These are phyloP conservation scores for Medicago arabica DNA, from an alignment of 306 rosid genomes.

Conservation along the genomic window DNA sequence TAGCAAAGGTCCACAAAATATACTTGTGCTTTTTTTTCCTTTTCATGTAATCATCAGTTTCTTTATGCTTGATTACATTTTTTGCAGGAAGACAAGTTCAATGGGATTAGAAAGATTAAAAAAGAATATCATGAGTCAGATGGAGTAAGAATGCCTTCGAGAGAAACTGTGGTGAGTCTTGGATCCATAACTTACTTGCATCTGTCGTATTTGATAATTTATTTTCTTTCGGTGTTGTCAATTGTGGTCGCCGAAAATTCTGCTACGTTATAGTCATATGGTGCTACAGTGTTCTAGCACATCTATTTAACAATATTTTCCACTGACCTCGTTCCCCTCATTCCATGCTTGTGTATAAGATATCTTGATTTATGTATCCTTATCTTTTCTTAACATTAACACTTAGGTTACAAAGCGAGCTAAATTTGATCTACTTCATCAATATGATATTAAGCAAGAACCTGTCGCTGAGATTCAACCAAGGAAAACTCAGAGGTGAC, in stretches of 20 bases:
- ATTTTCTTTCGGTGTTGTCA: not conserved
- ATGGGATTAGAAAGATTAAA: constrained; percentile 50
- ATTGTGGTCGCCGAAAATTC: not conserved
- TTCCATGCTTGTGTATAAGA: not conserved
- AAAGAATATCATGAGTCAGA: constrained; percentile 49
- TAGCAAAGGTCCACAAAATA: constrained; percentile 50
- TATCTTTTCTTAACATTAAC: constrained; percentile 23
- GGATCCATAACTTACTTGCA: not conserved
- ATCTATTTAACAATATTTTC: not conserved
- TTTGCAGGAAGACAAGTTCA: constrained; percentile 58
- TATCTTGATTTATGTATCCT: not conserved
- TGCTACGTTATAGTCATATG: no score
- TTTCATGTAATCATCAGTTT: not conserved
- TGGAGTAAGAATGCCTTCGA: constrained; percentile 56
- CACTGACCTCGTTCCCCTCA: not conserved
- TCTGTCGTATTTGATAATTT: not conserved
- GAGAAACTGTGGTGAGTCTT: constrained; percentile 66
- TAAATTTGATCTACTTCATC: constrained; percentile 51
- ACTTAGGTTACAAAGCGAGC: constrained; percentile 52
- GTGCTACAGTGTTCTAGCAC: not conserved
- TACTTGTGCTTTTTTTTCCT: not conserved
- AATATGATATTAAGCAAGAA: constrained; percentile 44
- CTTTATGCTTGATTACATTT: constrained; percentile 32
- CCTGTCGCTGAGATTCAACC: constrained; percentile 47
- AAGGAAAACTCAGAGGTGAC: constrained; percentile 57